These are phyloP conservation scores for Neurospora sp. DNA, from an alignment of 495 filamentous ascomycete genomes.

Conservation along the genomic window DNA sequence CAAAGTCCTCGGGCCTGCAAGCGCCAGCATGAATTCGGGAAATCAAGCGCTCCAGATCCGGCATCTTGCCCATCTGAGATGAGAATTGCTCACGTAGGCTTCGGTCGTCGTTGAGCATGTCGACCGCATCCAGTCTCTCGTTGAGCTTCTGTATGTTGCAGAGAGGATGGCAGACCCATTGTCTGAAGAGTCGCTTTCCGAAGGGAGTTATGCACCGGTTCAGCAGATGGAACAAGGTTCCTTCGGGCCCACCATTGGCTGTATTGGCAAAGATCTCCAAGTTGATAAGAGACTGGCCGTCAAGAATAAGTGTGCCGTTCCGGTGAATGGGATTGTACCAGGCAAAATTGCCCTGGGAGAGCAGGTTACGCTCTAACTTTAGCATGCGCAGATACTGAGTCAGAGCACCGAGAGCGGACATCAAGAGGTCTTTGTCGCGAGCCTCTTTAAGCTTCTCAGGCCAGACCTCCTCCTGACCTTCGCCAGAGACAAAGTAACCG, in stretches of 20 bases:
- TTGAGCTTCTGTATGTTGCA: conserved; percentile 82
- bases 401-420: conserved; percentile 89
- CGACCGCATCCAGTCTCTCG: conserved; percentile 90
- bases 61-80: conserved; percentile 76
- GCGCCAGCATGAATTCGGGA: conserved; percentile 87
- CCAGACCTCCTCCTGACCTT: conserved; percentile 60
- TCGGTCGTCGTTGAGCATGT: conserved; percentile 76
- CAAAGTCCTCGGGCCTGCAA: conserved; percentile 84
- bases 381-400: conserved; percentile 78
- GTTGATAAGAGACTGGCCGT: conserved; percentile 95
- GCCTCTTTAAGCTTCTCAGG: conserved; percentile 63
- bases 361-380: conserved; percentile 79
- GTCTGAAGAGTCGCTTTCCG: conserved; percentile 90
- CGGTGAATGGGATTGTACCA: conserved; percentile 93
- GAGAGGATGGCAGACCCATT: conserved; percentile 96
- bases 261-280: conserved; percentile 95
- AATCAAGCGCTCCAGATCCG: conserved; percentile 88
- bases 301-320: conserved; percentile 83
- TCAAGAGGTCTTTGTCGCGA: conserved; percentile 69
- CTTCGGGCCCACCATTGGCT: conserved; percentile 72
- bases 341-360: conserved; percentile 84
- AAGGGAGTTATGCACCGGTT: conserved; percentile 96
- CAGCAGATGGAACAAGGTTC: conserved; percentile 81
- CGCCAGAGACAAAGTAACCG: conserved; percentile 65
- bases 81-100: conserved; percentile 74